Evolutionary conservation across 495 filamentous ascomycete species (phyloP), one percentile per base, ranked within the genome.

Genomic region (Lasiosphaeriaceae sp.): DNA sequence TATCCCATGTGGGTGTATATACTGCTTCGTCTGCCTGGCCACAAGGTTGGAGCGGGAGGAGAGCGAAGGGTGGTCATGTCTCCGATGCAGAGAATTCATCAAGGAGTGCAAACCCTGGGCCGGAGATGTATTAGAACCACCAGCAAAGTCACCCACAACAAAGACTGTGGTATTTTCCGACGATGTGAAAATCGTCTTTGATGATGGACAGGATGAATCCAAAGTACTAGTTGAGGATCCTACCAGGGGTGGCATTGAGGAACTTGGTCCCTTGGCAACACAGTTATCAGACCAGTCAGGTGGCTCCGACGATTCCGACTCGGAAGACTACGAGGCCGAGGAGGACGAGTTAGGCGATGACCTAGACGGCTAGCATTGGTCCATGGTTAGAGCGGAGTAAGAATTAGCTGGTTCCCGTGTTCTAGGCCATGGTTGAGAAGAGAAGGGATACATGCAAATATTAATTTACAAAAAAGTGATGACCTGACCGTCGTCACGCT

Each of bases 11-110:
- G 90, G 90, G 0, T 96, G 92, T 69, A 78, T 96, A 45, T 97
- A 97, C 73, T 98, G 94, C 70, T 98, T 93, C 63, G 89, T 95
- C n/a, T 99, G 94, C 70, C 71, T 97, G n/a, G 90, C 93, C 3
- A 88, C 90, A 39, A 84, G 89, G 55, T 72, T 99, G 11, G 94
- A 96, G 66, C 84, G 85, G 2, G 95, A 97, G 71, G 94, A 97
- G 62, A 94, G 93, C 7, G 92, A 97, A 61, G 94, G 92, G 3
- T 99, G 93, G 93, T 73, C 81, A n/a, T 99, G 94, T 74, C 76
- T 99, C 22, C 82, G 95, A 21, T 99, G 94, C 66, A 92, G 92
- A 1, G 88, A 89, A 61, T 50, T 88, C 37, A 82, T 95, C 17
- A 94, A 89, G 69, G 88, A 95, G 69, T 97, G 94, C 70, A 86